Base-by-base conservation (phyloP, 1,284 basidiomycete species). In the Puccinia coronata region DNA sequence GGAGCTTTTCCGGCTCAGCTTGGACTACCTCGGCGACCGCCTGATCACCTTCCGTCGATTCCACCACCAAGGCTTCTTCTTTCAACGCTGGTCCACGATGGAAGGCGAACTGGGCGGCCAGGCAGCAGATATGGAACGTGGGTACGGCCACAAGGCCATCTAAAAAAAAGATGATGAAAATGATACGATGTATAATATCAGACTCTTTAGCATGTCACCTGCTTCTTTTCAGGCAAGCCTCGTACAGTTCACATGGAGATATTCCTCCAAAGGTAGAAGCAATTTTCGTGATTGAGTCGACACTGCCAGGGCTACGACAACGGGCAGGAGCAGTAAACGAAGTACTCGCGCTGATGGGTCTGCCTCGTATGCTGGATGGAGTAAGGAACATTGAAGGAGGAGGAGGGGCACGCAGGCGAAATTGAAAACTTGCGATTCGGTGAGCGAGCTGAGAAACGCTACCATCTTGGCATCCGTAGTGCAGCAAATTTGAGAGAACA, bases 101-200 rank as follows among this genome's bases (percentile, higher is more conserved):
- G 39, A 70, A 49, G 43, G 67, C 67, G 49, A 70, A 70, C 28
- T 70, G 67, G 49, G 51, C n/a, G 43, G 67, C 67, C n/a, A 70
- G 43, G 28, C 67, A 70, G 67, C 67, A 70, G 28, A 49, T 49
- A 28, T 70, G 67, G 31, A 70, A 70, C 31, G 67, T 70, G 31
- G 67, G 67, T 16, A 70, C 49, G 18, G 67, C 67, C 12, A 70
- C 67, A 49, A 70, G 49, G 49, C 43, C 67, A 51, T 70, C 67
- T 70, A 70, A n/a, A n/a, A n/a, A n/a, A n/a, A n/a, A n/a, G 8
- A 20, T 70, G 25, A 69, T 43, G 8, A 16, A 69, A 28, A 69
- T 63, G 20, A 25, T 47, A 2, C 16, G 16, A 23, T 70, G 18
- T 11, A 31, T 69, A 6, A n/a, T 6, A 49, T 70, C 67, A 53